phyloP scores from a whole-genome alignment of 257 asterid species.

The Mitragyna speciosa region DNA sequence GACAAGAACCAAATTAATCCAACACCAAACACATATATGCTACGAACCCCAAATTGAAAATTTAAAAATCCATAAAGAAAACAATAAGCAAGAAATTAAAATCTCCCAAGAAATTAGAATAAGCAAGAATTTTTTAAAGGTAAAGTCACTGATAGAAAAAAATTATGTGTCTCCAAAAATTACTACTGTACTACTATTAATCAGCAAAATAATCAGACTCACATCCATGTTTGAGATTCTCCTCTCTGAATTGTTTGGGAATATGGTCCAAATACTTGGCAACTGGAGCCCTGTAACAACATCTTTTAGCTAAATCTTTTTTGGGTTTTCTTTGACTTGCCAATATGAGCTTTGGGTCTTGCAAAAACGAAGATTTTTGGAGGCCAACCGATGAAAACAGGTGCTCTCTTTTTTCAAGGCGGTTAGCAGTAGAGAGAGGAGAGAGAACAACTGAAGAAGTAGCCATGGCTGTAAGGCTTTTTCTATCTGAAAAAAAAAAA shows the following conservation, averaged over 20 bases:
- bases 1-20: not conserved
- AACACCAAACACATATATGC: not conserved
- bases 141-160: not conserved
- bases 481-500: not conserved
- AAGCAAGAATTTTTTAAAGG: not conserved
- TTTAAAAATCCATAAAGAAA: not conserved
- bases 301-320: constrained; percentile 37
- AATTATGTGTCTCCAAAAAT: not conserved
- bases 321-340: constrained; percentile 32
- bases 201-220: constrained; percentile 16
- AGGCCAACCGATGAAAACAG: constrained; percentile 25
- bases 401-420: constrained; percentile 37
- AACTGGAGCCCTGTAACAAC: constrained; percentile 49
- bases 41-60: not conserved
- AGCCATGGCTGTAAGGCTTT: constrained; percentile 45
- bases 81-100: not conserved
- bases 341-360: constrained; percentile 43
- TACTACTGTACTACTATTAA: not conserved
- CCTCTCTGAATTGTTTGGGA: constrained; percentile 80
- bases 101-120: too few relatives aligned
- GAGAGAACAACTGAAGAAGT: constrained; percentile 45
- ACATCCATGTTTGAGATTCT: constrained; percentile 90
- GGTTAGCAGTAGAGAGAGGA: constrained; percentile 44
- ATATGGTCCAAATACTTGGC: constrained; percentile 66
- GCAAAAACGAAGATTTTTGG: constrained; percentile 41